Base-by-base conservation (phyloP, 23 red algal species). In the Gracilaria caudata region DNA sequence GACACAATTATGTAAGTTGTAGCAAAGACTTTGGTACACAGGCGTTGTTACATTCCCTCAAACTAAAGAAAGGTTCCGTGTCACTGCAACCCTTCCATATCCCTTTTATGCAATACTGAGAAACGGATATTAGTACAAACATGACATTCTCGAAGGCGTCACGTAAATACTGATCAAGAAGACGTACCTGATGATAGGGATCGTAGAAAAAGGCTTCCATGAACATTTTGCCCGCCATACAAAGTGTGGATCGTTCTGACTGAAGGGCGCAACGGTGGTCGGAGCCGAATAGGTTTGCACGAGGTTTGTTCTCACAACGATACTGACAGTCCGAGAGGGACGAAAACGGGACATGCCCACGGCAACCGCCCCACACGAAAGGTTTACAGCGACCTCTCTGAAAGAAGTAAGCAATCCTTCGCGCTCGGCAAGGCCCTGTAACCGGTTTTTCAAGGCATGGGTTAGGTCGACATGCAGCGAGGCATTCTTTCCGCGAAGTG, bases 51-150 rank as follows among this genome's bases (percentile, higher is more conserved):
- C 70, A 75, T 9, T 43, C 70, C 9, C 70, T 75, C 25, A 49
- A 4, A 47, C 70, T 75, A 34, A 75, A 75, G 38, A 75, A 75
- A 7, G 70, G 70, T 75, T 75, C 70, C 19, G 70, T 7, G 10
- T 30, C 70, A 29, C 70, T 75, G 70, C 70, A 75, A 28, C 38
- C 70, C 43, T 75, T 75, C 70, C 70, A 75, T 6, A 75, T 75
- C 0, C 70, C 70, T 24, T 75, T 47, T 17, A 49, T 40, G 25
- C 70, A 75, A 3, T 6, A 49, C 70, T 75, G 70, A 10, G n/a
- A 64, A 37, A 66, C 57, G 11, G 10, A 9, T 66, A 30, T 66
- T 66, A 66, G 61, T 66, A 37, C 13, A 12, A 66, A 12, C 30
- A 36, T 66, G 21, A 66, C 30, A 37, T 0, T 30, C 26, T 11